These are phyloP conservation scores for Naganishia albida DNA, from an alignment of 1,284 basidiomycete genomes.

Conservation along the genomic window DNA sequence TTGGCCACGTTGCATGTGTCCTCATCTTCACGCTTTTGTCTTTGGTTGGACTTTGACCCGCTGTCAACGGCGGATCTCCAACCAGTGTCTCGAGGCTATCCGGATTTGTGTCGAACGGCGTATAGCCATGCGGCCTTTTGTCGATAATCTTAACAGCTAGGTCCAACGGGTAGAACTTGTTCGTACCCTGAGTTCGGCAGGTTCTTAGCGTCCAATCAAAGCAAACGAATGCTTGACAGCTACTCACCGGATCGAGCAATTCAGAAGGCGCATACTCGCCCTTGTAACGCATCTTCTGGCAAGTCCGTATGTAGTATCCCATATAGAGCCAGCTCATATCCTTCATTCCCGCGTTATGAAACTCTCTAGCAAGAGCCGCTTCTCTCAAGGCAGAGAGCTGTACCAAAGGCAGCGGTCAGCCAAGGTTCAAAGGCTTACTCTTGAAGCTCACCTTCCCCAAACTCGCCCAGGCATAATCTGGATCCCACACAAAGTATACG, in stretches of 20 bases:
- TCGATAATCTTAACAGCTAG: slow-evolving; percentile 66
- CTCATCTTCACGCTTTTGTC: slow-evolving; percentile 4
- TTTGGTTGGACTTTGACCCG: slow-evolving; percentile 24
- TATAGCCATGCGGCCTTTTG: slow-evolving; percentile 50
- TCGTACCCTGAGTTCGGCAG: slow-evolving; percentile 62
- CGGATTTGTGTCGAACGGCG: slow-evolving; percentile 42
- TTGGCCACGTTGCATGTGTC: slow-evolving; percentile 39
- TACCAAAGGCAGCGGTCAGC: slow-evolving; percentile 2
- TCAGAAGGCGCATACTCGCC: slow-evolving; percentile 86
- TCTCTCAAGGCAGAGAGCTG: slow-evolving; percentile 83
- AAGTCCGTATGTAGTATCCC: slow-evolving; percentile 92
- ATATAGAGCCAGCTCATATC: slow-evolving; percentile 62
- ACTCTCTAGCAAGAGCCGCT: slow-evolving; percentile 68
- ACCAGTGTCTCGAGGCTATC: slow-evolving; percentile 17
- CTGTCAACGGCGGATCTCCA: background rate
- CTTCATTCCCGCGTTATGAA: slow-evolving; percentile 67
- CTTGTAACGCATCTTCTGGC: slow-evolving; percentile 96
- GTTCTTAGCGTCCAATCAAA: slow-evolving; percentile 3
- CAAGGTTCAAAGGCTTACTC: slow-evolving; percentile 1
- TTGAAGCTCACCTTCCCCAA: slow-evolving; percentile 71
- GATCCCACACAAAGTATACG: slow-evolving; percentile 94
- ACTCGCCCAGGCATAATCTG: slow-evolving; percentile 64
- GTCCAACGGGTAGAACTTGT: slow-evolving; percentile 70
- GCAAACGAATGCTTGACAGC: background rate
- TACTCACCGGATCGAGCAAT: slow-evolving; percentile 77